A percentile compares a stretch with the other conserved stretches of the same genome.
phyloP scores from a whole-genome alignment of 345 rosid species.

The Anastatica hierochuntica region DNA sequence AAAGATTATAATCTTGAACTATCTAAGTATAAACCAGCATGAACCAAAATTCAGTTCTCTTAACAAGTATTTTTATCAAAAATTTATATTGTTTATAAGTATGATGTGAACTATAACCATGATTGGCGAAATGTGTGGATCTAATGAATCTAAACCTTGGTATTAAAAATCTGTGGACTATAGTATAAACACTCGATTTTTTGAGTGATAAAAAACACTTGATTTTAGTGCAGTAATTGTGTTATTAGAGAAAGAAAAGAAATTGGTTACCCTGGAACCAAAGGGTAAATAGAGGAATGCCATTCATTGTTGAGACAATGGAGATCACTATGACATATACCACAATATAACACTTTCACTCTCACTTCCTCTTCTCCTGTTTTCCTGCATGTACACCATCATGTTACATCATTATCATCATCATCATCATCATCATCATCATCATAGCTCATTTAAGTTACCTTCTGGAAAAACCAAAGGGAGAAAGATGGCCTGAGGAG shows the following conservation, averaged over 20 bases:
- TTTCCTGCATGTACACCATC: conserved; percentile 29
- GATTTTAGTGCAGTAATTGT: no score
- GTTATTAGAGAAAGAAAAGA: neutral
- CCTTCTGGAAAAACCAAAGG: conserved; percentile 57
- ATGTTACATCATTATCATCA: conserved; percentile 6
- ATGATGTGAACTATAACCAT: no score
- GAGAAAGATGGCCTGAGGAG: conserved; percentile 49
- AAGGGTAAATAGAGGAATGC: conserved; percentile 41
- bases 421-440: neutral
- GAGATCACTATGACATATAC: conserved; percentile 63
- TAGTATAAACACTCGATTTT: no score
- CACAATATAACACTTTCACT: conserved; percentile 54
- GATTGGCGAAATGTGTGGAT: no score
- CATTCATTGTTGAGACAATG: conserved; percentile 42
- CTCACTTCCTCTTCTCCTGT: conserved; percentile 53
- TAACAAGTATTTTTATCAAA: no score
- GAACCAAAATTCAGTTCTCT: no score
- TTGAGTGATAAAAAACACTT: no score
- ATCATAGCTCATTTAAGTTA: conserved; percentile 1
- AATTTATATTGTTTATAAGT: no score
- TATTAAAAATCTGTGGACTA: no score
- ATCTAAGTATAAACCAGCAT: no score
- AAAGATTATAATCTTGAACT: no score
- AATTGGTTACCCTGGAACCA: conserved; percentile 56
- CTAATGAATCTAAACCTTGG: no score